These are phyloP conservation scores for Fusarium sp. DNA, from an alignment of 2,329 filamentous ascomycete genomes.

Conservation along the genomic window DNA sequence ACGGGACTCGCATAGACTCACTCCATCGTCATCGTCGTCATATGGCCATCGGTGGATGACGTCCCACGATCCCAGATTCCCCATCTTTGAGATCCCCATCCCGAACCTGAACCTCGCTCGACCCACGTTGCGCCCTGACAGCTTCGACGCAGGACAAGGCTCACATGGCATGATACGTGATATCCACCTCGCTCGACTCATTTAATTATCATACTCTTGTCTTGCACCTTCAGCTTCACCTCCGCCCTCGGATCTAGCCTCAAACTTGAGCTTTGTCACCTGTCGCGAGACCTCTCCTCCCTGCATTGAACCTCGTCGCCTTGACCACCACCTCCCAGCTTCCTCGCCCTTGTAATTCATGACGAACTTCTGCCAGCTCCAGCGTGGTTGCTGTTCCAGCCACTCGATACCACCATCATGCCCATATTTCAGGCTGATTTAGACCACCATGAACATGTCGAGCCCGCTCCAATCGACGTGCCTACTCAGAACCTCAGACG, in stretches of 20 bases:
- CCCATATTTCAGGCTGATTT: conserved; percentile 69
- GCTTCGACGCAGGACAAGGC: conserved; percentile 1
- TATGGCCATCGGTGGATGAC: conserved; percentile 40
- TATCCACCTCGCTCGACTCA: conserved; percentile 35
- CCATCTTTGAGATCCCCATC: conserved; percentile 29
- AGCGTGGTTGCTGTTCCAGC: conserved; percentile 50
- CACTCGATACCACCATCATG: conserved; percentile 54
- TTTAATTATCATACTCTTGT: conserved; percentile 10
- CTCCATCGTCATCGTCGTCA: conserved; percentile 37
- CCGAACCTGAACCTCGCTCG: conserved; percentile 21
- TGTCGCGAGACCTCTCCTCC: conserved; percentile 13
- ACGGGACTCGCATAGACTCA: conserved; percentile 28
- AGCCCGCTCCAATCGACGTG: conserved; percentile 33
- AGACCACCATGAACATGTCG: conserved; percentile 50
- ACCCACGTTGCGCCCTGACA: conserved; percentile 39
- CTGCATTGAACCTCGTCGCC: conserved; percentile 15
- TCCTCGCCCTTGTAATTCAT: conserved; percentile 33
- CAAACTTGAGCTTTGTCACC: neutral
- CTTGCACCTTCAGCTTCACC: conserved; percentile 3
- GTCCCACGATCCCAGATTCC: conserved; percentile 44
- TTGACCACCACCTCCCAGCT: conserved; percentile 1
- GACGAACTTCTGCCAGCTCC: conserved; percentile 24
- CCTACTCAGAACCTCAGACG: conserved; percentile 40
- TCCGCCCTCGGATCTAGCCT: neutral
- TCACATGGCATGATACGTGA: conserved; percentile 42